Evolutionary conservation across 2,329 filamentous ascomycete species (phyloP).

Genomic region (Saccharata proteae): DNA sequence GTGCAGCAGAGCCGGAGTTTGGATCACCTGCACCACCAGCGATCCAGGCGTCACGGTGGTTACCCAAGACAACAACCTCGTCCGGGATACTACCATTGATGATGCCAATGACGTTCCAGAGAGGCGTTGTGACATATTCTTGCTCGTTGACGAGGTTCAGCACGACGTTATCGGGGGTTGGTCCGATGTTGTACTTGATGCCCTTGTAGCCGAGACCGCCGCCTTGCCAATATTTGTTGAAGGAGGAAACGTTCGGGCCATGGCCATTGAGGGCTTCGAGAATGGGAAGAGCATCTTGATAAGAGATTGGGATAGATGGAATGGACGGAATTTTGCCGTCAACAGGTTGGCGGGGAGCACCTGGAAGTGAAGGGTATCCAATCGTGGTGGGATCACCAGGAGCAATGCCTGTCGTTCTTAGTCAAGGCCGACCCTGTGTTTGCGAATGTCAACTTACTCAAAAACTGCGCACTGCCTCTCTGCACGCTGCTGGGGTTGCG

Average conservation of each 20-base stretch:
- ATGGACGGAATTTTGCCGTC: constrained; percentile 66
- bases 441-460: constrained; percentile 34
- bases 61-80: constrained; percentile 83
- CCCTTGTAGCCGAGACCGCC: constrained; percentile 67
- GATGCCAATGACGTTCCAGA: constrained; percentile 71
- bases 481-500: constrained; percentile 83
- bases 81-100: constrained; percentile 79
- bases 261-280: constrained; percentile 84
- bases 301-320: constrained; percentile 84
- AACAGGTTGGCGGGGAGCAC: constrained; percentile 61
- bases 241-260: constrained; percentile 63
- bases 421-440: too few species aligned
- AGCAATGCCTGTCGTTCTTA: constrained; percentile 35
- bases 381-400: constrained; percentile 78
- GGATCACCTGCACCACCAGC: constrained; percentile 70
- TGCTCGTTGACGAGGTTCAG: constrained; percentile 38
- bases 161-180: constrained; percentile 56
- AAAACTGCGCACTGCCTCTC: constrained; percentile 64
- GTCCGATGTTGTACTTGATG: constrained; percentile 75
- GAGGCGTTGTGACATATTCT: constrained; percentile 37
- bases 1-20: constrained; percentile 66
- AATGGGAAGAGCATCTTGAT: constrained; percentile 72
- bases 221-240: constrained; percentile 61
- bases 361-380: constrained; percentile 86
- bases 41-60: constrained; percentile 85